A percentile compares a stretch with the other conserved stretches of the same genome.
Conservation (phyloP, 163 green algal species). For the Prototheca stagnorum region DNA sequence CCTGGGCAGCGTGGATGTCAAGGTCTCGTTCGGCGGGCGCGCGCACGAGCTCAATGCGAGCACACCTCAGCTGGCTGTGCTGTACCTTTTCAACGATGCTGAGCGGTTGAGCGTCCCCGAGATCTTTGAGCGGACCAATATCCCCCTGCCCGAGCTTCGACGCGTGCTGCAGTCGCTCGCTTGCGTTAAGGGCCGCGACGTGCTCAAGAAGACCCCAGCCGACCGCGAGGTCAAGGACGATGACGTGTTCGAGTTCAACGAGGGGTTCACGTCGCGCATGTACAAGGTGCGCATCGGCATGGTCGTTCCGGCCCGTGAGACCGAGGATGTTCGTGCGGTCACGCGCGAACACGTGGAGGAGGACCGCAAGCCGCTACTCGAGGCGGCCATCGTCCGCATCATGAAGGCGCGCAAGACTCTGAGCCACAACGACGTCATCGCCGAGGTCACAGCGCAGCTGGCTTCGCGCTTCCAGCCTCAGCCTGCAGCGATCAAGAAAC, state of each 20-base stretch:
- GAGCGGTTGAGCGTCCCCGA: slow-evolving; percentile 47
- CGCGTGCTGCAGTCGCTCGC: slow-evolving; percentile 74
- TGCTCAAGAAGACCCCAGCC: slow-evolving; percentile 81
- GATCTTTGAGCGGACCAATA: slow-evolving; percentile 51
- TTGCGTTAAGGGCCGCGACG: slow-evolving; percentile 85
- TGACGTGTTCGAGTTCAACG: slow-evolving; percentile 88
- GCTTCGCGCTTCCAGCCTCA: slow-evolving; percentile 65
- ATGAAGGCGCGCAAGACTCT: slow-evolving; percentile 80
- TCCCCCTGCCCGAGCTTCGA: slow-evolving; percentile 76
- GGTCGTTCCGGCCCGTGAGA: slow-evolving; percentile 43
- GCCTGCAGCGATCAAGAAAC: slow-evolving; percentile 87
- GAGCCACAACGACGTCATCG: slow-evolving; percentile 81
- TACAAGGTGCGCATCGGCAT: slow-evolving; percentile 82
- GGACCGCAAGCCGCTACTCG: slow-evolving; percentile 90
- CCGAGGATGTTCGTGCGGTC: slow-evolving; percentile 68
- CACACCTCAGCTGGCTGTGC: slow-evolving; percentile 85
- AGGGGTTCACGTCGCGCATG: slow-evolving; percentile 61
- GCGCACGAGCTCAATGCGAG: slow-evolving; percentile 61
- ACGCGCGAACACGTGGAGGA: slow-evolving; percentile 80
- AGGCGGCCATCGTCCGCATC: slow-evolving; percentile 92
- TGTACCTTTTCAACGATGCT: slow-evolving; percentile 89
- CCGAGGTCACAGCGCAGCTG: slow-evolving; percentile 68
- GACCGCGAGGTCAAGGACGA: slow-evolving; percentile 67
- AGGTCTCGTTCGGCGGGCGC: slow-evolving; percentile 36
- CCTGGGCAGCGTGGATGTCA: slow-evolving; percentile 76